Evolutionary conservation across 495 filamentous ascomycete species (phyloP).

Genomic region (Penicillium nucicola): DNA sequence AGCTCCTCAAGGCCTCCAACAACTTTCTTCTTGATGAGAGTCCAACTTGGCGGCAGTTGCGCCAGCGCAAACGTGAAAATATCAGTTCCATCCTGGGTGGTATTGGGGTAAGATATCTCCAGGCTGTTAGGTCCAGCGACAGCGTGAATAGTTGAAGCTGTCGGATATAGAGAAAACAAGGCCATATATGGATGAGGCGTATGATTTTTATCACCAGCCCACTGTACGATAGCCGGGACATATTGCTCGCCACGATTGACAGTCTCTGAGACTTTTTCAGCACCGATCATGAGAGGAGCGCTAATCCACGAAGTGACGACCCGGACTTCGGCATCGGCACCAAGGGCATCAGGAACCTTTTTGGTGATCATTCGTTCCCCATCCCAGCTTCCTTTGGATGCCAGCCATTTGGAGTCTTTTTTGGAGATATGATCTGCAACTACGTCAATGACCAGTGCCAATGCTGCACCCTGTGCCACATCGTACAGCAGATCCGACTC

Average conservation of each 20-base stretch:
- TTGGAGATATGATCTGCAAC: conserved; percentile 17
- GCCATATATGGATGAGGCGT: conserved; percentile 24
- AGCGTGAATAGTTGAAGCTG: conserved; percentile 21
- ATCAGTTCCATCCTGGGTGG: conserved; percentile 25
- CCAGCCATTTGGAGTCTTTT: conserved; percentile 7
- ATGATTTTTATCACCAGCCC: conserved; percentile 25
- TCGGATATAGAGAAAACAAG: conserved; percentile 26
- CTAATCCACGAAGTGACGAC: conserved; percentile 26
- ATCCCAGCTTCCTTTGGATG: conserved; percentile 3
- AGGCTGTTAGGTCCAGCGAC: conserved; percentile 18
- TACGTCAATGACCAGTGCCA: conserved; percentile 20
- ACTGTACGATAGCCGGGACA: conserved; percentile 28
- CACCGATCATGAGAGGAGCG: conserved; percentile 27
- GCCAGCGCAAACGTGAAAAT: conserved; percentile 25
- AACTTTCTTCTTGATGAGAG: conserved; percentile 19
- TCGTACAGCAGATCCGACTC: conserved; percentile 27
- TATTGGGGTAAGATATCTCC: conserved; percentile 25
- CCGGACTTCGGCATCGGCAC: conserved; percentile 12
- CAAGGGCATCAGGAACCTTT: conserved; percentile 18
- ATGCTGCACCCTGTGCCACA: conserved; percentile 18
- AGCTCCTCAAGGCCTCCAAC: conserved; percentile 14
- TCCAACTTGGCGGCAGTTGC: conserved; percentile 26
- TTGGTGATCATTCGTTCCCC: conserved; percentile 23
- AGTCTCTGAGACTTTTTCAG: conserved; percentile 19
- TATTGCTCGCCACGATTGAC: conserved; percentile 22